Evolutionary conservation across 495 filamentous ascomycete genomes (phyloP), one percentile per base, ranked within the genome.

Genomic region (Xylaria nigripes): DNA sequence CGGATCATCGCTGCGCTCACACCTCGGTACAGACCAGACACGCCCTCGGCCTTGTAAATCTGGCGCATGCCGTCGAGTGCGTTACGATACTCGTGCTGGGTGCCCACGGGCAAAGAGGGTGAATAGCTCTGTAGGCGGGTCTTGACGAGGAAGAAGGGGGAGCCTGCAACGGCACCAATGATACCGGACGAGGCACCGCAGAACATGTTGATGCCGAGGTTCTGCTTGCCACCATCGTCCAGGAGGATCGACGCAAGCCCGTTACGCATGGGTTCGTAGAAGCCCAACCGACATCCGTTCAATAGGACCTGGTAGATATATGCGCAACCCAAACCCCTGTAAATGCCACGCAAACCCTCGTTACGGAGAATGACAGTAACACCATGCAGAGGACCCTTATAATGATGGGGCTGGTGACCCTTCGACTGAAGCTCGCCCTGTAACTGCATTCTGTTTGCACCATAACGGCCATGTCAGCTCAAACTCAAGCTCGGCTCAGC

Each of bases 121-220:
- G 90, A 95, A 74, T 78, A 96, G 45, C 89, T 95, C 69, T 99
- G 93, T 52, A 99, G 76, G 13, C 93, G 83, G 8, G 93, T 99
- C 75, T 99, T 99, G 66, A 95, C 86, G n/a, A 99, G 79, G 75
- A 97, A 99, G 68, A 99, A 97, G 1, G 93, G 94, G 23, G 90
- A 95, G 19, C 90, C 93, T 13, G 86, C 86, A 8, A 86, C 86
- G 6, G 93, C 93, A 51, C 93, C 93, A 38, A 97, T 77, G 41
- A 97, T 84, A 54, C 93, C 93, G 6, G 87, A 92, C 3, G 81
- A 70, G 6, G 93, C 93, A 56, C 93, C 93, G 42, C 86, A 83
- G 63, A 96, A 86, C 73, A 99, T 86, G 68, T 99, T 99, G 71
- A 95, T 80, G 16, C 82, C 85, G 45, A 97, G 75, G 56, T 83